Evolutionary conservation across 805 yeast species (phyloP), one percentile per base, ranked within the genome.

Genomic region (Candida railenensis): DNA sequence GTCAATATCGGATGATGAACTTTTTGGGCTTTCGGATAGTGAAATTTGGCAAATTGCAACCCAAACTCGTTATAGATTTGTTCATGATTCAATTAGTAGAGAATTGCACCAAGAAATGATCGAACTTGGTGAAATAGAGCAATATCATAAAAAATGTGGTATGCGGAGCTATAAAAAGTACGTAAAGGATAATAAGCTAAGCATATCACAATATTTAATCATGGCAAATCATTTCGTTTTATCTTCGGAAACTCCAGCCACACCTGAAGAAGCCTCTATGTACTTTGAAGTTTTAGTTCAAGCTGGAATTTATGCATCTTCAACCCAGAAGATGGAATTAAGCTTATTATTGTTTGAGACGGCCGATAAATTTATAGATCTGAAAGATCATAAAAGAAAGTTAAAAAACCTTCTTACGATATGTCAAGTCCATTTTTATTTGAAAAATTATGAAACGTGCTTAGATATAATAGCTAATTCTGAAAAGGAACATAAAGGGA

Each of bases 301-400:
- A 18, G 79, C 81, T 0, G 80, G 80, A 1, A 62, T 64, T 43
- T 62, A 62, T 46, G 77, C 80, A 1, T 69, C 72, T 40, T 68
- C 71, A 9, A 67, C 73, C 9, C 73, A 68, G 41, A 78, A 75
- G 50, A 65, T 71, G 47, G 59, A 56, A 22, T 56, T 69, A 37
- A 73, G 81, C 0, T 58, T 75, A 28, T 50, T 55, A n/a, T 75
- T 67, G 47, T 71, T 76, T 39, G 58, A 61, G 18, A 60, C 65
- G 1, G 72, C 80, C 0, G 56, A 58, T 34, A 48, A 49, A 3
- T 61, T 70, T 37, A 55, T 66, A 3, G 48, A 47, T 8, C 37
- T 50, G 3, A 38, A 44, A 3, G 66, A 60, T 22, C 30, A 48
- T n/a, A 53, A 52, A n/a, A 48, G 51, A 3, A 53, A 50, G 33